Conservation (phyloP, 306 rosid species). For the Acmispon strigosus region DNA sequence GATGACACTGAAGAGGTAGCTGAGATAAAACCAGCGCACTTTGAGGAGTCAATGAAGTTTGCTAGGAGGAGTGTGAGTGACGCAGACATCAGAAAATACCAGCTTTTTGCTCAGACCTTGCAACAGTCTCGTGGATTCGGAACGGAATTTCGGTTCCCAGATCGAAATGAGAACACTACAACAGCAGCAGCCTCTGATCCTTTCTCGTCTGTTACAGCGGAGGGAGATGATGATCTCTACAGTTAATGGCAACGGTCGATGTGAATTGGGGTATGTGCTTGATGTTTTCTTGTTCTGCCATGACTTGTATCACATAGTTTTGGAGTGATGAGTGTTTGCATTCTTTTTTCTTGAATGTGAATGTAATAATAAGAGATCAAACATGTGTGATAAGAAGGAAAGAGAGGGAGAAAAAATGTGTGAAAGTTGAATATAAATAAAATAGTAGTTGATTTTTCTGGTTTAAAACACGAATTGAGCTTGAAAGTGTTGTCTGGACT, state of each 20-base stretch:
- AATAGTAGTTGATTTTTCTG: too few relatives aligned
- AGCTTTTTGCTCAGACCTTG: conserved; percentile 62
- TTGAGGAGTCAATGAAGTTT: conserved; percentile 68
- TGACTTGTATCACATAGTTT: not conserved
- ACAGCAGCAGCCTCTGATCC: conserved; percentile 42
- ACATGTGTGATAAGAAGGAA: not conserved
- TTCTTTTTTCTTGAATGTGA: too few relatives aligned
- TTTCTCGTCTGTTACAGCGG: conserved; percentile 40
- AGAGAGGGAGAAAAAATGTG: not conserved
- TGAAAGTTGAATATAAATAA: too few relatives aligned
- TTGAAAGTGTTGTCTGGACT: not conserved
- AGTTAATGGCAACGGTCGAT: not conserved
- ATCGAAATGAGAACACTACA: conserved; percentile 19
- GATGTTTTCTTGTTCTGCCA: not conserved
- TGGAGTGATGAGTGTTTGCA: too few relatives aligned
- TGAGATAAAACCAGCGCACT: conserved; percentile 56
- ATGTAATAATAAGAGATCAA: too few relatives aligned
- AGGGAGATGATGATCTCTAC: conserved; percentile 60
- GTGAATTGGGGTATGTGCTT: not conserved
- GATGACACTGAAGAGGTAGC: conserved; percentile 37
- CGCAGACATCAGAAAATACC: conserved; percentile 63
- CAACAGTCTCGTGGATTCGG: conserved; percentile 67
- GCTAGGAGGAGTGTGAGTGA: conserved; percentile 70
- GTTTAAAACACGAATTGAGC: too few relatives aligned
- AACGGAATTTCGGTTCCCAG: conserved; percentile 47